Base-by-base conservation (phyloP, 2,329 filamentous ascomycete genomes). In the Penicillium sp. region DNA sequence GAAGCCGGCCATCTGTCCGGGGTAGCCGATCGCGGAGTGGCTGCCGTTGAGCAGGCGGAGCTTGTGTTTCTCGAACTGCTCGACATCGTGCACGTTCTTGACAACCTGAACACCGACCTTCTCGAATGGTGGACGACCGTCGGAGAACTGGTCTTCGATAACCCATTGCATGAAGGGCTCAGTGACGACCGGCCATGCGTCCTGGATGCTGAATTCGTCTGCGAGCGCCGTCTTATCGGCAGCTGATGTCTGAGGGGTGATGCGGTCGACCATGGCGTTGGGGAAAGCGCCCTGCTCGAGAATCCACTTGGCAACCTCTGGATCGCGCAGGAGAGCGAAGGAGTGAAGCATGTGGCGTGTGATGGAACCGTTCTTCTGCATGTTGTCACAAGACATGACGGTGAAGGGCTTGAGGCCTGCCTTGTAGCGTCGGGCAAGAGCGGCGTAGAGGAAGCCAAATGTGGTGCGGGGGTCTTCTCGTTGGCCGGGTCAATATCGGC, bases 101-200 rank as follows among this genome's bases (percentile, higher is more conserved):
- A 79, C 77, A 6, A 80, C 70, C 68, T 80, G 76, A 3, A 77
- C 76, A 46, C 77, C 77, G 34, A 75, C 77, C 64, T 76, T 75
- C 38, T 79, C 77, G 40, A 80, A 77, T 0, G 74, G 68, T 22
- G 77, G 77, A 37, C 77, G 77, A 31, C 76, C 77, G 50, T 78
- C 71, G 52, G 59, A 67, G 63, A 80, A 80, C 49, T 74, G 67
- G 66, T 80, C 77, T 64, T 80, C 77, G 41, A 80, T 68, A 1
- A 80, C 77, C 77, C 77, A 79, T 65, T 80, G 77, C 72, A 75
- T 78, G 51, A 80, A 80, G 33, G 77, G 77, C 70, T 80, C 77
- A 0, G 77, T 79, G 16, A 79, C 77, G 5, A 80, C 77, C 0
- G 77, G 77, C 77, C 77, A 80, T 3, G 67, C 61, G 55, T 80